Evolutionary conservation across 176 grass and related monocot species (phyloP), one percentile per base, ranked within the genome.

Genomic region (Pontederia crassipes): DNA sequence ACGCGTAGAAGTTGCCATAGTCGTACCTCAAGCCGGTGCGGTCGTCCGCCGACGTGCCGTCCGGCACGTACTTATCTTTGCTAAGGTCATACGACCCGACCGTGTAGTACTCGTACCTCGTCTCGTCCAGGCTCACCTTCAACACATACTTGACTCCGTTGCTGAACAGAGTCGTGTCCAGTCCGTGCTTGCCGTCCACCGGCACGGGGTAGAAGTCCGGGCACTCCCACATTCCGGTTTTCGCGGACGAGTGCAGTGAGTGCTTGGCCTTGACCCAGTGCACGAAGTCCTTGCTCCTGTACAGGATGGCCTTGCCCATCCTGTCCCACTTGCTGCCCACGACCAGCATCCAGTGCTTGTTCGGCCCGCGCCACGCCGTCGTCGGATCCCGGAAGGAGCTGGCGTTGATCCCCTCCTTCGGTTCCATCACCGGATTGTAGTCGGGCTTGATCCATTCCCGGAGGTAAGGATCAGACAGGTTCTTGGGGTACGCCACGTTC

Each of bases 131-230:
- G 11, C 51, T 54, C 12, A 54, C 51, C 51, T 54, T 54, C 14
- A 54, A 54, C 51, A 54, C 51, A 54, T 54, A 16, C 51, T 54
- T 54, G 5, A 54, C 51, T 8, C 51, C 51, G 11, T 17, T 16
- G 1, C 51, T 16, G 51, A 15, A 54, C 14, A 6, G 14, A 17
- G 51, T 15, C n/a, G 59, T 13, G 49, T 82, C 75, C 10, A 89
- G 65, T 3, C 75, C 81, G 10, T 67, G 52, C 28, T 18, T 17
- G 46, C 82, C 81, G 11, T 52, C 52, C 15, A 54, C 54, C 18
- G 82, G 65, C 18, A 90, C 82, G 1, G 86, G 86, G 50, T 85
- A 90, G 14, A 90, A 61, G 70, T 90, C 87, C 0, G 87, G 82
- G 72, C 87, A 90, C 74, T 90, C 82, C 59, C 72, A 65, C 58